Conservation (phyloP, 768 basidiomycete species). For the Gautieria morchelliformis region DNA sequence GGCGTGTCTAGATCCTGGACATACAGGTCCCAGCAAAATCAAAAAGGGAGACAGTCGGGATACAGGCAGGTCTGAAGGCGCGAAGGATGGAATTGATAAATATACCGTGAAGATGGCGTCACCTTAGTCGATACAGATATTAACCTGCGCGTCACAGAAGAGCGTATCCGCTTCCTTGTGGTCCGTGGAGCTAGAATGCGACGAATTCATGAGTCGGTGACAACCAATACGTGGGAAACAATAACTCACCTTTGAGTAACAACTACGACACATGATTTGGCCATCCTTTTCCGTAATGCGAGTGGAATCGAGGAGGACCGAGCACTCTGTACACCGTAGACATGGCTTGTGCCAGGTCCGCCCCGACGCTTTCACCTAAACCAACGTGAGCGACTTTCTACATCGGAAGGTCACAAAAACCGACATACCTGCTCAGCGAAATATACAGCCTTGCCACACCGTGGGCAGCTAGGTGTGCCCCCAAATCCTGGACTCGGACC, state of each 20-base stretch:
- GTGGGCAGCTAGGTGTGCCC: slow-evolving; percentile 54
- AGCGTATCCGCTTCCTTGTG: slow-evolving; percentile 69
- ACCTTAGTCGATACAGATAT: background rate
- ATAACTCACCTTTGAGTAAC: slow-evolving; percentile 53
- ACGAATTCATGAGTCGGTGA: background rate
- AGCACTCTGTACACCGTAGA: slow-evolving; percentile 67
- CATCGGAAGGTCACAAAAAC: background rate
- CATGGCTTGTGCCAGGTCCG: slow-evolving; percentile 76
- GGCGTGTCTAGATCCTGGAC: too few species aligned
- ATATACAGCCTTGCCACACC: slow-evolving; percentile 69
- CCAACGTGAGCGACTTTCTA: background rate
- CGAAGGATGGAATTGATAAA: too few species aligned
- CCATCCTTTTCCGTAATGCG: slow-evolving; percentile 71
- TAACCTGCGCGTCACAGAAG: slow-evolving; percentile 42
- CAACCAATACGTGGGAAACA: background rate
- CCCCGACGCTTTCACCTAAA: slow-evolving; percentile 68
- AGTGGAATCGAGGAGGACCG: slow-evolving; percentile 57
- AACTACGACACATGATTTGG: slow-evolving; percentile 57
- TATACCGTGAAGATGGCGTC: too few species aligned
- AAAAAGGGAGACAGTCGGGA: too few species aligned
- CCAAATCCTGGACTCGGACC: slow-evolving; percentile 33
- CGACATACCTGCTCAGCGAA: slow-evolving; percentile 68
- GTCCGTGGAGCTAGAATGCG: slow-evolving; percentile 52
- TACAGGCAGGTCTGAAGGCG: too few species aligned
- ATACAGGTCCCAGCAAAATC: too few species aligned